Evolutionary conservation across 2,329 filamentous ascomycete genomes (phyloP), one percentile per base, ranked within the genome.

Genomic region (Aspergillus sp.): DNA sequence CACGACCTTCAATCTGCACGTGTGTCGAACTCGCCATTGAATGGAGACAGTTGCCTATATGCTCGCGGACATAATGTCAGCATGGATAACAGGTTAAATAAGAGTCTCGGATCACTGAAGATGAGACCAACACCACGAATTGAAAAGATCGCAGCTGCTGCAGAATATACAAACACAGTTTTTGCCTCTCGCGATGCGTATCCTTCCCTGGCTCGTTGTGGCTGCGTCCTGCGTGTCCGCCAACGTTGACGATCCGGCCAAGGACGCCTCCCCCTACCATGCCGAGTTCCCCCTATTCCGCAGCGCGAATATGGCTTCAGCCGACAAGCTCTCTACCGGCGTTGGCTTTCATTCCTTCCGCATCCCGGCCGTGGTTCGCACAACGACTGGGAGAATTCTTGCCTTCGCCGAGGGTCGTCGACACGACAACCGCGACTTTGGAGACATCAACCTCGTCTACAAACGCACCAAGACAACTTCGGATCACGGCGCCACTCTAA

Each of bases 361-460:
- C 16, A 65, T 65, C 40, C 62, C 64, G 3, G 52, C 60, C 16
- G 60, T 65, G 1, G 53, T 66, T 35, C 59, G 51, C 43, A 64
- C 61, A 6, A 47, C n/a, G 14, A 60, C 59, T 5, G 62, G 61
- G 26, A 59, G 63, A 7, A 57, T 66, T 17, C 54, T 67, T 33
- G 63, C 61, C 20, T 67, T 65, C 47, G 63, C 61, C 16, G 62
- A 66, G 50, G 64, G 63, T 30, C 60, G 60, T 45, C 57, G 58
- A 11, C 56, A 61, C 47, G 58, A 60, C 38, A 64, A 64, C 55
- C 53, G 54, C 10, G 63, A 67, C 40, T 66, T 52, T 40, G 64
- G 61, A 42, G 61, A 67, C 50, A 64, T 67, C 56, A 65, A 64
- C 45, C 55, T 66, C n/a, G 63, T 67, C 24, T 63, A 62, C 49